Base-by-base conservation (phyloP, 1,139 yeast genomes). In the Hanseniaspora gamundiae region DNA sequence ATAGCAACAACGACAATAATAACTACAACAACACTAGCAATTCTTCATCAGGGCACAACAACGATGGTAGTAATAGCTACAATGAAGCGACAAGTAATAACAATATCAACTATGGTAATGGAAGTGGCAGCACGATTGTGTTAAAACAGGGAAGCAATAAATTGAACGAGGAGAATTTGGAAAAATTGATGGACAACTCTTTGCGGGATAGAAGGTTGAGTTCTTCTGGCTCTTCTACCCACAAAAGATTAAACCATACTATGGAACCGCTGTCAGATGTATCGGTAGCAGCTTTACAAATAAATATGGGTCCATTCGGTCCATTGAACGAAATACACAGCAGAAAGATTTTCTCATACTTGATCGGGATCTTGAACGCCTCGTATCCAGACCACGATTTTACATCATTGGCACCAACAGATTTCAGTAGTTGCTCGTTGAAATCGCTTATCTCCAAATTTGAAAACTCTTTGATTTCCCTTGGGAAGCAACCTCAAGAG, bases 381-480 rank as follows among this genome's bases (percentile, higher is more conserved):
- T 80, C 94, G 1, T 91, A 85, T 58, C 97, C 98, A 0, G 98
- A 91, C 60, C 95, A 91, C 58, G 98, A 91, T 58, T 91, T 88
- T 56, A 76, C 94, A 13, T 74, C 80, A 30, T 72, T 91, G 48
- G 88, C 86, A 58, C 98, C 98, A 1, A 76, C 80, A 17, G 87
- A 86, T 51, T 94, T 91, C 65, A 68, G 66, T 54, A 78, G 66
- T 65, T 56, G 67, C 7, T 66, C 71, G 31, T 55, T 73, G 10
- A 65, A 69, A 43, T 73, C 74, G 31, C 74, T 88, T 45, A 74
- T 85, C 41, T 74, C 80, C 43, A 76, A 79, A 44, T 81, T 91
- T 55, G 87, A 87, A 59, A 85, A 86, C 55, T 70, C 88, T 7
- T 71, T 91, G 55, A 71, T 81, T 39, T 83, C 94, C 1, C 68